Conservation (phyloP, 306 rosid species). For the Potentilla sterilis region DNA sequence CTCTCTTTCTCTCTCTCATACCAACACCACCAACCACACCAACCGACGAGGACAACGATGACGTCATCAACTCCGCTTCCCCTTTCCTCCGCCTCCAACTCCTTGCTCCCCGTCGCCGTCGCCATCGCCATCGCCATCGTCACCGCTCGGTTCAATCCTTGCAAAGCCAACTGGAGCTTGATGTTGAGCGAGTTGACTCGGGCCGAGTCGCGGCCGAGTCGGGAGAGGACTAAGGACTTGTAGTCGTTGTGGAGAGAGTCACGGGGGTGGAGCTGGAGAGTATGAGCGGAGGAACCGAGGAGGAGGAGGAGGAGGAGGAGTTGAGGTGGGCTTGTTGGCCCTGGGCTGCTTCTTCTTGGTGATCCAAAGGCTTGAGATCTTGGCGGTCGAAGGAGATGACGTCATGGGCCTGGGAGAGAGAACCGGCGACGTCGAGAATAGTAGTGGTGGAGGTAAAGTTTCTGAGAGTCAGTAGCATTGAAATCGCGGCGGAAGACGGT, state of each 20-base stretch:
- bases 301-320: no score
- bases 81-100: no score
- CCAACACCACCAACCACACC: no score
- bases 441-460: no score
- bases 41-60: no score
- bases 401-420: slow-evolving; percentile 54
- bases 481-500: no score
- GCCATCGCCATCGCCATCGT: no score
- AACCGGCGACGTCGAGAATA: slow-evolving; percentile 47
- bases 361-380: slow-evolving; percentile 10
- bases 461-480: no score
- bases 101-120: no score
- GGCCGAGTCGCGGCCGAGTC: slow-evolving; percentile 71
- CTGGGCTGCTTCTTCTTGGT: background rate
- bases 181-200: slow-evolving; percentile 58
- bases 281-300: slow-evolving; percentile 20
- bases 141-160: slow-evolving; percentile 39
- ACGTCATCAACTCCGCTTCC: no score
- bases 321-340: background rate
- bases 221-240: slow-evolving; percentile 36
- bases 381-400: slow-evolving; percentile 47
- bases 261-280: slow-evolving; percentile 51
- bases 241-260: slow-evolving; percentile 46
- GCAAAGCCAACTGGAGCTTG: slow-evolving; percentile 43
- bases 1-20: no score